These are phyloP conservation scores for Heliamphora pulchella DNA, from an alignment of 179 eudicot genomes.

Conservation along the genomic window DNA sequence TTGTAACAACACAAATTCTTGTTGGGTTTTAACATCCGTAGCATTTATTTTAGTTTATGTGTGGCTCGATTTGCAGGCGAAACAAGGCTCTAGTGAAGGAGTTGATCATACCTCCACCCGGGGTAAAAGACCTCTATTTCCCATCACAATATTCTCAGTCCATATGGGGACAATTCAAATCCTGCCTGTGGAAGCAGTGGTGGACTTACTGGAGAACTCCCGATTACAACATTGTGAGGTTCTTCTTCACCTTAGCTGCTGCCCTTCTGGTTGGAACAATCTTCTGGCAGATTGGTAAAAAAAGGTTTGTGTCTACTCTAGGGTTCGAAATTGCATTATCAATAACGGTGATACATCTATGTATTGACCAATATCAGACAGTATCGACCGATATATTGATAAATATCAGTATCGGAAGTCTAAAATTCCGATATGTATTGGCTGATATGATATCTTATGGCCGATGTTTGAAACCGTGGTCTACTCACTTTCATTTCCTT, in stretches of 20 bases:
- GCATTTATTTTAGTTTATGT: neutral
- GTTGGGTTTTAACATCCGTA: neutral
- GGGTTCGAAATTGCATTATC: too few species aligned
- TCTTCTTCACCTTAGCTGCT: slow-evolving; percentile 63
- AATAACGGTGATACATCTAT: too few species aligned
- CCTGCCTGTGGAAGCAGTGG: slow-evolving; percentile 96
- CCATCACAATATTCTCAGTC: slow-evolving; percentile 57
- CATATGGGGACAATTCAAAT: slow-evolving; percentile 69
- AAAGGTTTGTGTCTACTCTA: slow-evolving; percentile 39
- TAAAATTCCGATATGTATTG: too few species aligned
- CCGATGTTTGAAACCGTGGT: too few species aligned
- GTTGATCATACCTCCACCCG: slow-evolving; percentile 55
- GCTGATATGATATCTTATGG: too few species aligned
- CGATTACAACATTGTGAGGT: slow-evolving; percentile 75
- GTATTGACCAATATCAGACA: too few species aligned
- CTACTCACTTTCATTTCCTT: too few species aligned
- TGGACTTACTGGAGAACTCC: slow-evolving; percentile 98
- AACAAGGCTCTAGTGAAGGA: slow-evolving; percentile 69
- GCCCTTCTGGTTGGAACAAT: slow-evolving; percentile 74
- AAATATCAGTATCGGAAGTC: too few species aligned
- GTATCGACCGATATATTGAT: too few species aligned
- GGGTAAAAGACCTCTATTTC: slow-evolving; percentile 66
- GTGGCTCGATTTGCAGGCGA: slow-evolving; percentile 32
- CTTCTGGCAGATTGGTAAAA: slow-evolving; percentile 65
- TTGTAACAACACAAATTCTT: neutral